Percentiles rank a stretch among this genome's conserved stretches.
phyloP scores from a whole-genome alignment of 2,329 filamentous ascomycete genomes.

The Penicillium paneum region DNA sequence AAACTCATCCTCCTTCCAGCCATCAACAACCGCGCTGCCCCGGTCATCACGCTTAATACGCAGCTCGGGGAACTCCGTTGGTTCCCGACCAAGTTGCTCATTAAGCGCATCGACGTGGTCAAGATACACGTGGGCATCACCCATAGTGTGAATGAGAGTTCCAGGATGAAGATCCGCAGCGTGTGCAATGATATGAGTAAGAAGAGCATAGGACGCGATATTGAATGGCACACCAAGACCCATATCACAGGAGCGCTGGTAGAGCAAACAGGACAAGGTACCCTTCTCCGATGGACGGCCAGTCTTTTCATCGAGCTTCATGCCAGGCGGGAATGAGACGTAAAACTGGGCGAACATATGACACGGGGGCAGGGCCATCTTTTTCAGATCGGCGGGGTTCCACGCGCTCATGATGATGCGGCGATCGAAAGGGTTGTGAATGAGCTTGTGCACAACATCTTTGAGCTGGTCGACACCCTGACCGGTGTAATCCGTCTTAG shows the following conservation, averaged over 20 bases:
- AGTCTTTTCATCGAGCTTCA: conserved; percentile 28
- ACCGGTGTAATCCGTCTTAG: conserved; percentile 75
- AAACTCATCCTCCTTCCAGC: conserved; percentile 86
- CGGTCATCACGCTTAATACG: conserved; percentile 66
- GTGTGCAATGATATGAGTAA: conserved; percentile 93
- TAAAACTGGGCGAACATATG: conserved; percentile 99
- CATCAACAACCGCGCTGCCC: conserved; percentile 84
- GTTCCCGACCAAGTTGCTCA: conserved; percentile 75
- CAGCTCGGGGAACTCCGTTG: conserved; percentile 74
- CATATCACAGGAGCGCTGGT: conserved; percentile 95
- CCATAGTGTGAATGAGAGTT: conserved; percentile 91
- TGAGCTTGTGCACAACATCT: conserved; percentile 83
- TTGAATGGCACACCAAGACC: conserved; percentile 97
- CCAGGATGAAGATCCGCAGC: conserved; percentile 81
- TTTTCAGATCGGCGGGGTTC: conserved; percentile 81
- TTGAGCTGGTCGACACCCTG: conserved; percentile 91
- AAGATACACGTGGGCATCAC: conserved; percentile 92
- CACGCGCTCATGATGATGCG: conserved; percentile 88
- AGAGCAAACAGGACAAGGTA: conserved; percentile 79
- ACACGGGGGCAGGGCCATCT: conserved; percentile 91
- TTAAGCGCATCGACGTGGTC: conserved; percentile 88
- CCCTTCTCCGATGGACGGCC: conserved; percentile 52
- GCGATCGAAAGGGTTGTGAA: conserved; percentile 78
- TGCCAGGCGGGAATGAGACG: conserved; percentile 64
- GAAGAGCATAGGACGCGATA: conserved; percentile 87